These are phyloP conservation scores for Saitozyma podzolica DNA, from an alignment of 768 basidiomycete species.

Conservation along the genomic window DNA sequence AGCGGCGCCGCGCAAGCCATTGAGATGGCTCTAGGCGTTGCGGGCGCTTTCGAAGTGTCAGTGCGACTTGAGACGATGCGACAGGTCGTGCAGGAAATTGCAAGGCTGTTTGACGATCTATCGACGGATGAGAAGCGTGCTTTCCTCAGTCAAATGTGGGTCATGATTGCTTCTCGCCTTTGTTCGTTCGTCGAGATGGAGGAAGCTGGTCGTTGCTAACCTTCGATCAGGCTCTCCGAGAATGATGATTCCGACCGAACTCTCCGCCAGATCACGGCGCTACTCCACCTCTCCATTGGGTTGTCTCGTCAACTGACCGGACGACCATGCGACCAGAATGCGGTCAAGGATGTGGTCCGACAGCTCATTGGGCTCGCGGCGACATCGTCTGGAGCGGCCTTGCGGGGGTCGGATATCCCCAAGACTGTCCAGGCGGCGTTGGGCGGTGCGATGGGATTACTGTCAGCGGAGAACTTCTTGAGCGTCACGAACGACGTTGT, in stretches of 20 bases:
- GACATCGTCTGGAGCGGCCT: slow-evolving; percentile 9
- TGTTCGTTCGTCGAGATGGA: neutral
- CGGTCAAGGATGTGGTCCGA: slow-evolving; percentile 26
- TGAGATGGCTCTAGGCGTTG: slow-evolving; percentile 65
- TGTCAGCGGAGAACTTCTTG: slow-evolving; percentile 73
- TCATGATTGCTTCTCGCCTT: neutral
- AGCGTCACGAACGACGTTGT: slow-evolving; percentile 62
- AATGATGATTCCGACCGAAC: slow-evolving; percentile 25
- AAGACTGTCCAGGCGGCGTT: slow-evolving; percentile 56
- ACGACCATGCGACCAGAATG: slow-evolving; percentile 30
- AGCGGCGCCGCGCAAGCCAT: slow-evolving; percentile 63
- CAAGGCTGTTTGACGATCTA: slow-evolving; percentile 58
- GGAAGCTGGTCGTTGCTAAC: neutral
- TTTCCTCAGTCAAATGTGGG: slow-evolving; percentile 64
- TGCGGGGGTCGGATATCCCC: slow-evolving; percentile 19
- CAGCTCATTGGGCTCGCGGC: slow-evolving; percentile 27
- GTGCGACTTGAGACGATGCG: slow-evolving; percentile 56
- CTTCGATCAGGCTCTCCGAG: slow-evolving; percentile 17
- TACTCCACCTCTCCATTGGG: slow-evolving; percentile 60
- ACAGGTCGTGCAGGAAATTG: slow-evolving; percentile 67
- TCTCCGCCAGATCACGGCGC: slow-evolving; percentile 64
- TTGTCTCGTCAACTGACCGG: slow-evolving; percentile 49
- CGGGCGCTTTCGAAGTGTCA: slow-evolving; percentile 33
- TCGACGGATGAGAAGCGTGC: slow-evolving; percentile 33
- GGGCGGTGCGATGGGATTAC: slow-evolving; percentile 61